Percentiles rank a stretch among this genome's conserved stretches.
Evolutionary conservation across 2,329 filamentous ascomycete species (phyloP).

Genomic region (Phyllosticta citrichinensis): DNA sequence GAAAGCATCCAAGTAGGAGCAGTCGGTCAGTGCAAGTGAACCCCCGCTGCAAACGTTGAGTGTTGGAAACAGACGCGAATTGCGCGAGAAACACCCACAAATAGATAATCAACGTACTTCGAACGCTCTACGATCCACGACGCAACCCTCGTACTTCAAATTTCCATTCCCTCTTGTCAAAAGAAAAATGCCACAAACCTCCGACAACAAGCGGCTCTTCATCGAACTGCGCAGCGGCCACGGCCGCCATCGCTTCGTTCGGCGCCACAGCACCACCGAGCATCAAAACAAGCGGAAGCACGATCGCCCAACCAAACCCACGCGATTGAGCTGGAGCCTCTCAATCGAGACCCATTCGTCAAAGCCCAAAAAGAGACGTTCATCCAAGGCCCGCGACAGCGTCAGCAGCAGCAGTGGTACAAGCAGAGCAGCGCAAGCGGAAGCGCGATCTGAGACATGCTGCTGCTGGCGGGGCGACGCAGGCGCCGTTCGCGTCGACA

Average conservation of each 20-base stretch:
- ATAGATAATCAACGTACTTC: neutral
- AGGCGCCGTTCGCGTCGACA: too few species aligned
- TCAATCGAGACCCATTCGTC: neutral
- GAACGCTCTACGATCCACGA: too few species aligned
- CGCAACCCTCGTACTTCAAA: neutral
- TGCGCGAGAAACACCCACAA: neutral
- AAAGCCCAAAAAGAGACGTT: neutral
- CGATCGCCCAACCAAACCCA: neutral
- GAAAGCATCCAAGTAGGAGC: too few species aligned
- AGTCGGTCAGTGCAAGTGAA: neutral
- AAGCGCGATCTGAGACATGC: too few species aligned
- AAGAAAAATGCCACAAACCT: neutral
- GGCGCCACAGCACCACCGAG: neutral
- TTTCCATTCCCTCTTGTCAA: neutral
- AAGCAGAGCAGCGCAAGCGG: neutral
- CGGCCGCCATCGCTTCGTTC: neutral
- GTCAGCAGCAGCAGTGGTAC: neutral
- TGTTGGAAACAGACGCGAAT: too few species aligned
- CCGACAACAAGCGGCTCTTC: neutral
- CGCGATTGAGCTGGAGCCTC: neutral
- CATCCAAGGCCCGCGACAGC: neutral
- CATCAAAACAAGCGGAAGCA: neutral
- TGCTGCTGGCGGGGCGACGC: too few species aligned
- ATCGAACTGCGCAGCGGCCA: neutral
- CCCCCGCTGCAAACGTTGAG: too few species aligned